These are phyloP conservation scores for Trichoderma oligosporum DNA, from an alignment of 2,329 filamentous ascomycete genomes.

Conservation along the genomic window DNA sequence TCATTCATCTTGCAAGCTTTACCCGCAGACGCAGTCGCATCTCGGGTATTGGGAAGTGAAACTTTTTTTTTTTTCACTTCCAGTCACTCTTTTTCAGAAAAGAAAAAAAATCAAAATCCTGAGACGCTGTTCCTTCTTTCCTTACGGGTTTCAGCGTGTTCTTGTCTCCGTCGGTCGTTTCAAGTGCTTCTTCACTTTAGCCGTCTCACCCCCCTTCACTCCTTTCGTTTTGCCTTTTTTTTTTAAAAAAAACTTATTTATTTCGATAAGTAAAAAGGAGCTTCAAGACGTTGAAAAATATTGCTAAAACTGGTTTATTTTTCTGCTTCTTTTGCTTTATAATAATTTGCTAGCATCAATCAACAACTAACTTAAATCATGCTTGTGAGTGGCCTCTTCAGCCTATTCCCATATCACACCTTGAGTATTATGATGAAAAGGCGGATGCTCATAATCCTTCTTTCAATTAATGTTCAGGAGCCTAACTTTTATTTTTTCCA, in stretches of 20 bases:
- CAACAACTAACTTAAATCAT: slow-evolving; percentile 9
- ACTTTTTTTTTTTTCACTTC: slow-evolving; percentile 14
- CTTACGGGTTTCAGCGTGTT: neutral
- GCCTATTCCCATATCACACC: too few relatives aligned
- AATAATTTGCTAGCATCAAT: slow-evolving; percentile 11
- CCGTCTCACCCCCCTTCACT: too few relatives aligned
- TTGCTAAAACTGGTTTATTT: neutral
- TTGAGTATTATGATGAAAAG: too few relatives aligned
- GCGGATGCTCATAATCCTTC: too few relatives aligned
- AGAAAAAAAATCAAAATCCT: neutral
- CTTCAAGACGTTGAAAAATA: too few relatives aligned
- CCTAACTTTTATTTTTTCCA: neutral
- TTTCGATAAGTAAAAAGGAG: too few relatives aligned
- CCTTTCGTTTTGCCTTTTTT: neutral
- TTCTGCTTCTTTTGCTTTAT: neutral
- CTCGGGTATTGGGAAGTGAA: slow-evolving; percentile 7
- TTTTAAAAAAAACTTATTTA: neutral
- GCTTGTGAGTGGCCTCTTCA: slow-evolving; percentile 14
- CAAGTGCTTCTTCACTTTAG: slow-evolving; percentile 4
- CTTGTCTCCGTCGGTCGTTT: neutral
- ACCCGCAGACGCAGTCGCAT: neutral
- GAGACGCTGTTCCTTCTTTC: neutral
- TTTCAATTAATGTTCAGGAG: too few relatives aligned
- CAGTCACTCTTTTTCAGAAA: slow-evolving; percentile 18
- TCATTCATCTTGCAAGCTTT: too few relatives aligned